Evolutionary conservation across 106 monocot species (phyloP).

Genomic region (Platanthera zijinensis): DNA sequence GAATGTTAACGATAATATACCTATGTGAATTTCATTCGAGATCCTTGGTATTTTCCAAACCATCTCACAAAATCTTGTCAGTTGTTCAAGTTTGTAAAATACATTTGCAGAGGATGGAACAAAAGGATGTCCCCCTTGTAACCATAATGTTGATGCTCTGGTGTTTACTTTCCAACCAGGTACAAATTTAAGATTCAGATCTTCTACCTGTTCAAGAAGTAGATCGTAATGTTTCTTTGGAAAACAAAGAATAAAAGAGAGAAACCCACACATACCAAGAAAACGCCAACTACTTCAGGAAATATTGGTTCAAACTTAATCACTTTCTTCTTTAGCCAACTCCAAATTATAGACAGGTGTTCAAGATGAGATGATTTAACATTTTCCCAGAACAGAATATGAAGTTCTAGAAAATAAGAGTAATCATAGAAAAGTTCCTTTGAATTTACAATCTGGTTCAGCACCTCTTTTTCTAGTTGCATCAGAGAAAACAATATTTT

Average conservation of each 20-base stretch:
- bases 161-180: constrained; percentile 19
- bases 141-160: constrained; percentile 53
- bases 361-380: constrained; percentile 28
- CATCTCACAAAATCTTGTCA: constrained; percentile 31
- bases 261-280: constrained; percentile 40
- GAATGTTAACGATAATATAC: constrained; percentile 16
- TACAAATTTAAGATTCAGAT: constrained; percentile 21
- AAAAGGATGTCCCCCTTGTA: constrained; percentile 74
- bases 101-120: constrained; percentile 41
- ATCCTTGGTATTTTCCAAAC: constrained; percentile 43
- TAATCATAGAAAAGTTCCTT: constrained; percentile 30
- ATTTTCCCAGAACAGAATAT: constrained; percentile 61
- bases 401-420: constrained; percentile 54
- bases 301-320: constrained; percentile 45
- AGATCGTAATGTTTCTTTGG: not conserved
- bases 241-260: not conserved
- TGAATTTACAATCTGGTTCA: constrained; percentile 35
- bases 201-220: constrained; percentile 27
- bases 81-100: constrained; percentile 45
- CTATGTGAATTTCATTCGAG: constrained; percentile 14
- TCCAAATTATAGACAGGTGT: constrained; percentile 39
- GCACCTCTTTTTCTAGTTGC: constrained; percentile 58
- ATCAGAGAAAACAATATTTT: constrained; percentile 40
- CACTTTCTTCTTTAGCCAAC: constrained; percentile 53
- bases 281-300: constrained; percentile 22